Base-by-base conservation (phyloP, 1,284 basidiomycete genomes). In the Volvariella surrecta region DNA sequence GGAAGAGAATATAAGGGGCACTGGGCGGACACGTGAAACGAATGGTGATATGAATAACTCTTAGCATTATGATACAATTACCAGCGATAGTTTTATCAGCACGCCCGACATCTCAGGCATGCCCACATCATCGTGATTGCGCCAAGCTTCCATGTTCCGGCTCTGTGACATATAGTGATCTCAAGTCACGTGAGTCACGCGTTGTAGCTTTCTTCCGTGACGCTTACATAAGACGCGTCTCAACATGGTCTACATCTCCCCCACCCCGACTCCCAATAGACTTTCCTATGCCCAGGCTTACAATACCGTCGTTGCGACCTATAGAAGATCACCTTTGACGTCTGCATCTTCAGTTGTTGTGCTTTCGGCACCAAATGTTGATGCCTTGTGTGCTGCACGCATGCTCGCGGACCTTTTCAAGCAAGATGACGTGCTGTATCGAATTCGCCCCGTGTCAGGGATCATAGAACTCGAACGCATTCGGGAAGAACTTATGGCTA, bases 371-470 rank as follows among this genome's bases (percentile, higher is more conserved):
- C 87, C 90, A 9, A 89, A 94, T 57, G 87, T 94, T 38, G 92
- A 96, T 64, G 87, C 89, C 11, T 66, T 96, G 4, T 94, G 89
- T 62, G 92, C 91, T 3, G 80, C 88, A 3, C 76, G 84, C 39
- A 93, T 98, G 73, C 75, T 99, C 37, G 82, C 84, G n/a, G 82
- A 83, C 30, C 69, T 99, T 16, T 81, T 99, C 63, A 86, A 82
- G 51, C 89, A 95, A 52, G 96, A 99, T 68, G 92, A 96, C 54
- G 80, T 99, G 17, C 84, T 88, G 57, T 87, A 96, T 62, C 79
- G 89, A 35, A 79, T 93, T 48, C 82, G 93, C 17, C 95, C 95
- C n/a, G 83, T 98, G 1, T 85, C 90, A 20, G 92, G 93, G 1
- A 86, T 90, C 51, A 71, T 58, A 13, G 63, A 67, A 50, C 65